A percentile compares a stretch with the other conserved stretches of the same genome.
Evolutionary conservation across 768 basidiomycete species (phyloP).

Genomic region (Calocera viscosa): DNA sequence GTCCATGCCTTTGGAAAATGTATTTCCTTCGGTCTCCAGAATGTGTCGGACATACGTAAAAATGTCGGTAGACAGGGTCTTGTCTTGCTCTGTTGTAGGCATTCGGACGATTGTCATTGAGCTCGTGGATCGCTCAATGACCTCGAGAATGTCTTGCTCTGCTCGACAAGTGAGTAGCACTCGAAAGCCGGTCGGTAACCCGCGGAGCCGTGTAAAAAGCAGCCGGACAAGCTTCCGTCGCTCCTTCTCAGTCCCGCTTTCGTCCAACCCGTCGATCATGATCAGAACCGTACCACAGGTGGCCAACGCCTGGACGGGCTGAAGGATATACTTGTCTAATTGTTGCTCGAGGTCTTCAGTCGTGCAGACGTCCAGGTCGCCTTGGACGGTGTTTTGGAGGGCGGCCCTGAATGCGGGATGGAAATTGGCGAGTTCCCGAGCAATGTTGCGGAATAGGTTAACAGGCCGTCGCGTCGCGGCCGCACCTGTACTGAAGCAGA

Average conservation of each 20-base stretch:
- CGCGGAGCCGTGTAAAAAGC: background rate
- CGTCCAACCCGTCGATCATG: background rate
- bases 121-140: no score
- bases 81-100: no score
- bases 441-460: slow-evolving; percentile 15
- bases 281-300: background rate
- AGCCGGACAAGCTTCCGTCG: background rate
- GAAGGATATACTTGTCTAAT: background rate
- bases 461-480: background rate
- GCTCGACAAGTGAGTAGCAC: background rate
- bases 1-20: background rate
- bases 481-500: slow-evolving; percentile 11
- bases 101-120: no score
- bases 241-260: background rate
- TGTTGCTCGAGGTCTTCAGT: background rate
- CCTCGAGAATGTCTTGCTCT: background rate
- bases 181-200: background rate
- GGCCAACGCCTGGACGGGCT: background rate
- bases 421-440: background rate
- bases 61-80: no score
- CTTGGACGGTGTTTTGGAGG: background rate
- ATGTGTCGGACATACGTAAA: no score
- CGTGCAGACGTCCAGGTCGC: background rate
- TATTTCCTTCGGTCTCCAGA: no score
- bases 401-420: background rate